These are phyloP conservation scores for Monosporozyma siamensis DNA, from an alignment of 805 yeast genomes.

Conservation along the genomic window DNA sequence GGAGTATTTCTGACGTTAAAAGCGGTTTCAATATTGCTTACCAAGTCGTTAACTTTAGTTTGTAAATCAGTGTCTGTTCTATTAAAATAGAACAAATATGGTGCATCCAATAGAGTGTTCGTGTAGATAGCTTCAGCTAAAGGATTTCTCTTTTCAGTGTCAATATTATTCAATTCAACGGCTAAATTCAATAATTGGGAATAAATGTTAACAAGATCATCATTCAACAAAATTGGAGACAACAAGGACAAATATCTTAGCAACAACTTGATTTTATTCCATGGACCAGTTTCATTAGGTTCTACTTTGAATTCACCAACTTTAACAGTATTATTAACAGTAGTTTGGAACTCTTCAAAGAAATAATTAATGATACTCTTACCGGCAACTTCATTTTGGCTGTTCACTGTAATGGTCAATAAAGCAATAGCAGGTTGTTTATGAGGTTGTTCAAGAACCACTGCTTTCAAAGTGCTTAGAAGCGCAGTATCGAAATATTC, in stretches of 20 bases:
- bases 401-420: slow-evolving; percentile 55
- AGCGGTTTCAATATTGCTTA: slow-evolving; percentile 36
- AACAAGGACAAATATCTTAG: slow-evolving; percentile 62
- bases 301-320: slow-evolving; percentile 18
- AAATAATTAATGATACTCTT: slow-evolving; percentile 59
- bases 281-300: slow-evolving; percentile 42
- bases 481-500: slow-evolving; percentile 51
- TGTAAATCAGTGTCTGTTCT: slow-evolving; percentile 23
- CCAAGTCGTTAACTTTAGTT: slow-evolving; percentile 34
- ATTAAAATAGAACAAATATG: slow-evolving; percentile 48
- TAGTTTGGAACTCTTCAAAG: slow-evolving; percentile 51
- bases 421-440: slow-evolving; percentile 67
- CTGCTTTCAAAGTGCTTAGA: slow-evolving; percentile 55
- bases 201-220: slow-evolving; percentile 40
- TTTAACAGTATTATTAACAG: slow-evolving; percentile 34
- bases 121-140: slow-evolving; percentile 62
- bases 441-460: slow-evolving; percentile 83
- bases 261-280: slow-evolving; percentile 62
- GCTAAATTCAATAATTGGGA: slow-evolving; percentile 47
- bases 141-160: slow-evolving; percentile 37
- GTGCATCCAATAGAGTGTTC: slow-evolving; percentile 52
- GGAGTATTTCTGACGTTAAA: slow-evolving; percentile 16
- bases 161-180: slow-evolving; percentile 42
- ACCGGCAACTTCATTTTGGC: slow-evolving; percentile 56
- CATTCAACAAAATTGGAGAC: slow-evolving; percentile 49